Base-by-base conservation (phyloP, 106 monocot genomes). In the Agapanthus africanus region DNA sequence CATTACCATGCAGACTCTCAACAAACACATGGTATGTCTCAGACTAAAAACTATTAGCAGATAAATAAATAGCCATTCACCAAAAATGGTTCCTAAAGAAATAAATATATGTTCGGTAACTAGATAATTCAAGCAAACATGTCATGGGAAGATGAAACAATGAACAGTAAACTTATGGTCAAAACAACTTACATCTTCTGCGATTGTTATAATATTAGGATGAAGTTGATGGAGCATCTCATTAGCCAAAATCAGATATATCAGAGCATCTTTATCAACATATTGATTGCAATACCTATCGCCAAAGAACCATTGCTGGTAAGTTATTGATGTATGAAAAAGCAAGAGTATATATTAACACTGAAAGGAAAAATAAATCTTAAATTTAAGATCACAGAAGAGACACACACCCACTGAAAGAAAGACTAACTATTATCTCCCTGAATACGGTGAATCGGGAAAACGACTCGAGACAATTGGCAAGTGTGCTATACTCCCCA, bases 161-260 rank as follows among this genome's bases (percentile, higher is more conserved):
- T n/a, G n/a, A n/a, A n/a, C n/a, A n/a, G n/a, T 42, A 42, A 42
- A 8, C 7, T 42, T 42, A 42, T 21, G 26, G 15, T 27, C 23
- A 73, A 30, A 73, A 18, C 11, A 25, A 70, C 86, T 88, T 83
- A 91, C 95, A 82, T 91, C 95, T 72, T 95, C 95, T 32, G 91
- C 91, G 73, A 95, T 95, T 49, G 95, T 95, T 22, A 95, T 80
- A 36, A 95, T 80, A 72, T 86, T 69, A 52, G 95, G 95, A 79
- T 91, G 79, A 79, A 91, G 71, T 36, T 95, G 71, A 82, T 91
- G 95, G 40, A 95, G 82, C 88, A 95, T 95, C 76, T 95, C 95
- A 74, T 95, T 95, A 54, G 95, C 95, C 70, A 95, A 75, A 61
- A 88, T 88, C 7, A 95, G 74, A 69, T 95, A 95, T 66, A 86